Evolutionary conservation across 371 early-diverging fungal species (phyloP), one percentile per base, ranked within the genome.

Genomic region (Catenaria anguillulae): DNA sequence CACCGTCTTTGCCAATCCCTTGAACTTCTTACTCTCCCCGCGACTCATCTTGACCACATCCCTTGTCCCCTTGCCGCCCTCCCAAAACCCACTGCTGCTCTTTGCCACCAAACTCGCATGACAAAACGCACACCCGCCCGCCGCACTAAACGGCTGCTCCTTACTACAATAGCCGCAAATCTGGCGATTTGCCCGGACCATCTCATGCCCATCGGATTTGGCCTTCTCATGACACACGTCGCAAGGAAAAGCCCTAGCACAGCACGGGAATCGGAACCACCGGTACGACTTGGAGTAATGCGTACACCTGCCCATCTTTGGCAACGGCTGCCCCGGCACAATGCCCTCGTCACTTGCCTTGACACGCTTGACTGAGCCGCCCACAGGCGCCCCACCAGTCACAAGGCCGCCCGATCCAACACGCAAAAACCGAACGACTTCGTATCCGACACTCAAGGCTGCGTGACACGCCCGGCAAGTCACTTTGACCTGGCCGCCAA

Each of bases 181-280:
- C 86, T 93, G 91, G 33, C 84, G 70, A 56, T 75, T 87, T 1
- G 95, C 97, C 66, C 77, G 70, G 61, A 75, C 78, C 56, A 70
- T 69, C 10, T 73, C 73, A 64, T 93, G 94, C 48, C 74, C 77
- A 60, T 88, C 87, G 36, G 67, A 48, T 56, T 70, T 71, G 33
- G 73, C 68, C 6, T 79, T 80, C 64, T 96, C 89, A 65, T 99
- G 99, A 68, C 99, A 99, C 19, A 77, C 66, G 74, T 93, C 95
- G 70, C 99, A 99, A 0, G 97, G 85, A 73, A 84, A 95, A 4
- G 88, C 71, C 63, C 78, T 80, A 50, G 82, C 81, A 68, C 93
- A 93, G 75, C 99, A 99, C 0, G 93, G 90, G 73, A 99, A 99
- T 23, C 96, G 80, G 73, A 97, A 90, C 95, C 95, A 96, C 56